Evolutionary conservation across 2,329 filamentous ascomycete genomes (phyloP).

Genomic region (Exutisphaerella laricina): DNA sequence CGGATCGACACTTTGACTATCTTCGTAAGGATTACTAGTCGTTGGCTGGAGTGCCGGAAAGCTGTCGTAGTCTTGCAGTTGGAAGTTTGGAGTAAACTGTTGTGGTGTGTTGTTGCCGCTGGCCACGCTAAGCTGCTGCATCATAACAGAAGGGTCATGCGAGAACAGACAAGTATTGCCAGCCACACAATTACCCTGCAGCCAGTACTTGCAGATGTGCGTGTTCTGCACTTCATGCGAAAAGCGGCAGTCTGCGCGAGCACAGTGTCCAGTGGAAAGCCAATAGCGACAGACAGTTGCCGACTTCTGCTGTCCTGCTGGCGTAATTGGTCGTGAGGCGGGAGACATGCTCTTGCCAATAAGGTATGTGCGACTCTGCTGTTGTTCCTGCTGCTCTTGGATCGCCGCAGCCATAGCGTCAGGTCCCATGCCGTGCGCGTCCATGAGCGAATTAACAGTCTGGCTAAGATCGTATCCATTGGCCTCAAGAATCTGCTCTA

Average conservation of each 20-base stretch:
- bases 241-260: constrained; percentile 92
- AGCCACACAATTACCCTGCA: constrained; percentile 90
- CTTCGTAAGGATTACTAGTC: constrained; percentile 41
- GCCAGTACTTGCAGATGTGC: constrained; percentile 99
- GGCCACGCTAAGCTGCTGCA: constrained; percentile 67
- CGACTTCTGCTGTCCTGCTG: constrained; percentile 69
- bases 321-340: constrained; percentile 66
- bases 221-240: constrained; percentile 91
- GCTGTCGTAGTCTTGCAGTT: constrained; percentile 75
- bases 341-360: constrained; percentile 87
- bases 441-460: constrained; percentile 84
- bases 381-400: constrained; percentile 31
- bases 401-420: constrained; percentile 23
- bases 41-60: constrained; percentile 67
- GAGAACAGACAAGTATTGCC: constrained; percentile 95
- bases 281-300: constrained; percentile 97
- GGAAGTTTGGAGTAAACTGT: constrained; percentile 61
- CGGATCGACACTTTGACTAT: constrained; percentile 33
- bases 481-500: constrained; percentile 79
- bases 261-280: constrained; percentile 88
- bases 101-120: constrained; percentile 57
- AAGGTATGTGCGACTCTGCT: constrained; percentile 56
- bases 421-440: constrained; percentile 54
- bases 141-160: constrained; percentile 82
- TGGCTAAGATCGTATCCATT: constrained; percentile 92